Conservation (phyloP, 768 basidiomycete genomes). For the Xerocomus brunneocitrinus region DNA sequence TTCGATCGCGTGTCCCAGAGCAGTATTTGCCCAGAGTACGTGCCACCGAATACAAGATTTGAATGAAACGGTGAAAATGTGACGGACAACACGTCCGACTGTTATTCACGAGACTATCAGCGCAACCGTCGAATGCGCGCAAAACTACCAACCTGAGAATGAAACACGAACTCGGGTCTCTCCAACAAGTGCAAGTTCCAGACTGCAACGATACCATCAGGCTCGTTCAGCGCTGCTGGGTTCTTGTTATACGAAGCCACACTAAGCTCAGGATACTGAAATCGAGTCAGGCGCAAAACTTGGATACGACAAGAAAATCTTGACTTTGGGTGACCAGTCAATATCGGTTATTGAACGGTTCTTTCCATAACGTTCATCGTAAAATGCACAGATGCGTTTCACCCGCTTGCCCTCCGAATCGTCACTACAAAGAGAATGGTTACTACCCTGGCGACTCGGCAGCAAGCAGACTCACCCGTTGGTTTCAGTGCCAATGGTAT, state of each 20-base stretch:
- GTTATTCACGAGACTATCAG: constrained; percentile 9
- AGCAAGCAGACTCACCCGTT: constrained; percentile 56
- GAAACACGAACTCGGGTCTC: constrained; percentile 96
- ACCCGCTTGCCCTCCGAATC: constrained; percentile 88
- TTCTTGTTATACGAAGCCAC: constrained; percentile 99
- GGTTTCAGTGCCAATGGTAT: constrained; percentile 83
- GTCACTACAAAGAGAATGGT: constrained; percentile 47
- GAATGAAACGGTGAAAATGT: constrained; percentile 98
- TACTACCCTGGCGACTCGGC: background rate
- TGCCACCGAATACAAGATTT: constrained; percentile 94
- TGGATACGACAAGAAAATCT: constrained; percentile 3
- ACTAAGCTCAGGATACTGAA: constrained; percentile 89
- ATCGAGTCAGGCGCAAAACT: background rate
- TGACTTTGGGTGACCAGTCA: constrained; percentile 96
- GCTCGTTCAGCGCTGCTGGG: constrained; percentile 87
- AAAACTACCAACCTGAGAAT: constrained; percentile 75
- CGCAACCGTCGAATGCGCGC: background rate
- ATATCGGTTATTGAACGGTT: constrained; percentile 94
- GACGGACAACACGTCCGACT: constrained; percentile 98
- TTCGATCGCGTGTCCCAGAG: constrained; percentile 98
- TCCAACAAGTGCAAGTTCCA: constrained; percentile 97
- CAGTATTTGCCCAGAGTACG: constrained; percentile 98
- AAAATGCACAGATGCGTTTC: constrained; percentile 92
- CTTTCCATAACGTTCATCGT: constrained; percentile 85
- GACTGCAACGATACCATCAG: constrained; percentile 93